Evolutionary conservation across 2,329 filamentous ascomycete genomes (phyloP).

Genomic region (Aschersonia sp.): DNA sequence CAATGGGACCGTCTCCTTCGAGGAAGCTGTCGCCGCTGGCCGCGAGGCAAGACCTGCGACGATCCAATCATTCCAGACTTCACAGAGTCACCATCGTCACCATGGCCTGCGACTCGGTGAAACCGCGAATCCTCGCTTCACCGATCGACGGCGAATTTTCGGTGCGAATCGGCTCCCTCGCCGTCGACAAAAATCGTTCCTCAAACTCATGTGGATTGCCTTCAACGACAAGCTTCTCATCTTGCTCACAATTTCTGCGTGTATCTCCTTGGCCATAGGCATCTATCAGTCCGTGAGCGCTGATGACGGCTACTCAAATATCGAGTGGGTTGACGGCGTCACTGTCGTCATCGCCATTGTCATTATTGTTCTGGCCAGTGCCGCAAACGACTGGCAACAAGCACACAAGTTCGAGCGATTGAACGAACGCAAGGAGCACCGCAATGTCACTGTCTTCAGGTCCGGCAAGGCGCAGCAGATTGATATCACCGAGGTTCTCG

Average conservation of each 20-base stretch:
- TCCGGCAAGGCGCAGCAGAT: conserved; percentile 58
- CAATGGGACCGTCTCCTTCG: conserved; percentile 29
- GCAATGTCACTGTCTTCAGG: conserved; percentile 59
- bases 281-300: conserved; percentile 56
- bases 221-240: conserved; percentile 74
- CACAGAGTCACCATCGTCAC: conserved; percentile 8
- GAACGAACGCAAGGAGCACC: conserved; percentile 66
- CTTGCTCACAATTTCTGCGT: conserved; percentile 53
- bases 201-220: conserved; percentile 57
- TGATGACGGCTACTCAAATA: conserved; percentile 32
- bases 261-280: conserved; percentile 60
- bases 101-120: conserved; percentile 16
- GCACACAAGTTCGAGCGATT: conserved; percentile 68
- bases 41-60: conserved; percentile 14
- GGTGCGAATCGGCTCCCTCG: conserved; percentile 43
- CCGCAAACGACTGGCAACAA: conserved; percentile 73
- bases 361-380: conserved; percentile 62
- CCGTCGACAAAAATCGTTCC: conserved; percentile 53
- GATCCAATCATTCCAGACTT: conserved; percentile 4
- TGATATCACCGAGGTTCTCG: conserved; percentile 55
- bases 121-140: conserved; percentile 11
- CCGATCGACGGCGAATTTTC: conserved; percentile 55
- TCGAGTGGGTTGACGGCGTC: conserved; percentile 73
- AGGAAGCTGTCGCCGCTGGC: conserved; percentile 30
- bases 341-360: conserved; percentile 65